Evolutionary conservation across 177 flowering plant genomes (phyloP).

Genomic region (Vitis hybrid): DNA sequence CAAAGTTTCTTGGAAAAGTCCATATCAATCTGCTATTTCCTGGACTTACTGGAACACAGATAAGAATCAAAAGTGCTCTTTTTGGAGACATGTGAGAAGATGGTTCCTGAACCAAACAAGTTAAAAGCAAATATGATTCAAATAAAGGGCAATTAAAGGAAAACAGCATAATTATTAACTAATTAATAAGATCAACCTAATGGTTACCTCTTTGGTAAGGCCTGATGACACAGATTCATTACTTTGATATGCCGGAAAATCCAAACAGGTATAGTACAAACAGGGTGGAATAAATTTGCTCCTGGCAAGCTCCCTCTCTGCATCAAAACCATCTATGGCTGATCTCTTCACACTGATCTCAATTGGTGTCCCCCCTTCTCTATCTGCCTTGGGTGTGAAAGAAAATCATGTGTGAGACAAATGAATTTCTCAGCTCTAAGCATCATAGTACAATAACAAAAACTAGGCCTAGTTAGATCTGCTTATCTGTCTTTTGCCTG

Average conservation of each 20-base stretch:
- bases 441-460: not conserved
- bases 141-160: not conserved
- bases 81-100: conserved; percentile 2
- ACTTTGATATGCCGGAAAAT: conserved; percentile 12
- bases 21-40: conserved; percentile 88
- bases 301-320: conserved; percentile 42
- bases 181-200: not conserved
- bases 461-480: not conserved
- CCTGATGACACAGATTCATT: conserved; percentile 34
- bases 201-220: conserved; percentile 31
- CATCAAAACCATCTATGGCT: conserved; percentile 51
- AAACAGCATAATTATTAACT: too few species aligned
- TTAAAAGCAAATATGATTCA: not conserved
- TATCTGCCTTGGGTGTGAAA: conserved; percentile 64
- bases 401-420: conserved; percentile 14
- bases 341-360: conserved; percentile 47
- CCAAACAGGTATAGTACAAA: conserved; percentile 39
- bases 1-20: conserved; percentile 75
- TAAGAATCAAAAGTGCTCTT: conserved; percentile 49
- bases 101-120: conserved; percentile 31
- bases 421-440: not conserved
- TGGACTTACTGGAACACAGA: conserved; percentile 89
- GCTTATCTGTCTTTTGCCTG: conserved; percentile 45
- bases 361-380: conserved; percentile 89
- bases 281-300: conserved; percentile 75